Base-by-base conservation (phyloP, 2,329 filamentous ascomycete genomes). In the Pezicula neosporulosa region DNA sequence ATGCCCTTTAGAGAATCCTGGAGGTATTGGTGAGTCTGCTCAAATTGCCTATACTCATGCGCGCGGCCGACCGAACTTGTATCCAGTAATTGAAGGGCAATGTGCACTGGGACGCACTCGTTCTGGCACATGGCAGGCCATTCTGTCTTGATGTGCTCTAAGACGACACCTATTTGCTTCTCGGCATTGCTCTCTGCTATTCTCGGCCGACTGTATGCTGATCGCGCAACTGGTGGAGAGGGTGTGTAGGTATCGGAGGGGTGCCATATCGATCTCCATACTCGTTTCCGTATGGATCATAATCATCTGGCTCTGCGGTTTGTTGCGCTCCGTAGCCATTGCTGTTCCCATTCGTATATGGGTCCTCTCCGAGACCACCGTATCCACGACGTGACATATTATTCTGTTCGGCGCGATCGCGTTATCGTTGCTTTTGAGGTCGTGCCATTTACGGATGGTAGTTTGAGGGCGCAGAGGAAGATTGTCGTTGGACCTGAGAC, bases 81-180 rank as follows among this genome's bases (percentile, higher is more conserved):
- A 71, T 99, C 94, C 73, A 97, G 89, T 57, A 99, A 78, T 71
- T 97, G 92, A 44, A 99, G 78, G n/a, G 93, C 90, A 48, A 97
- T 82, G 69, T 97, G 92, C 35, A 97, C 90, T 2, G 94, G 94
- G 30, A 97, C 83, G 66, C 92, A 97, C 65, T 94, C 87, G 56
- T 87, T 86, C 61, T 88, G 81, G 57, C 89, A 90, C 88, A 99
- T 94, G 60, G 91, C 87, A 41, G 89, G 87, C 93, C 94, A 99
- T 66, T 96, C 90, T 51, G 81, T 75, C 66, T 92, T 86, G 64
- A 99, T 96, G 60, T 89, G 85, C 59, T 90, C 85, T 45, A 97
- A 77, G 2, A 96, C 82, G 35, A 57, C 58, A 3, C 61, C 63
- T 36, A 66, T 65, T 37, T 63, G 58, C 51, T 56, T 62, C 47